Evolutionary conservation across 805 yeast species (phyloP).

Genomic region (Yarrowia phangngaensis): DNA sequence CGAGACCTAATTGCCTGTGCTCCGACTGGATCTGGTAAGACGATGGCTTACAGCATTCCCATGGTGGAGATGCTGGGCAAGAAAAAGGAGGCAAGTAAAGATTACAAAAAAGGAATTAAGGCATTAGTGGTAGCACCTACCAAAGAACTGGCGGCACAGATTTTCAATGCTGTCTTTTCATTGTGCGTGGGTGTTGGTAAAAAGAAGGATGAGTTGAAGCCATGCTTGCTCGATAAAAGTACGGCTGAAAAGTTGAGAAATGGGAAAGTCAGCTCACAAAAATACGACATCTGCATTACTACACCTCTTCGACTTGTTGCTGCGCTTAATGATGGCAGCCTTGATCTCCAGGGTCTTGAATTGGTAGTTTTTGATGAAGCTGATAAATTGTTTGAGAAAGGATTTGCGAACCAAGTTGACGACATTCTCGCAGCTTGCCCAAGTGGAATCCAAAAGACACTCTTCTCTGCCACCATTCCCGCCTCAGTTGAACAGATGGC

Average conservation of each 20-base stretch:
- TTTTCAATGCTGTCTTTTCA: conserved; percentile 60
- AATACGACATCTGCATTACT: conserved; percentile 67
- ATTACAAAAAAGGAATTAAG: conserved; percentile 49
- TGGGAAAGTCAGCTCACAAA: conserved; percentile 47
- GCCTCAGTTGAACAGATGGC: conserved; percentile 90
- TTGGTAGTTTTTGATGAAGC: conserved; percentile 91
- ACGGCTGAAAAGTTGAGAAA: conserved; percentile 58
- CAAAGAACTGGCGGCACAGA: conserved; percentile 87
- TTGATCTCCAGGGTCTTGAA: conserved; percentile 63
- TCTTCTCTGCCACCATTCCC: conserved; percentile 94
- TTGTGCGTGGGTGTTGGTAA: conserved; percentile 38
- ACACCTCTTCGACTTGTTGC: conserved; percentile 90
- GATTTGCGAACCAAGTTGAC: conserved; percentile 89
- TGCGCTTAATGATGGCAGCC: conserved; percentile 56
- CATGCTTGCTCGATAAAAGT: conserved; percentile 54
- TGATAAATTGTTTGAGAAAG: conserved; percentile 82
- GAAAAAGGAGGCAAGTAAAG: conserved; percentile 32
- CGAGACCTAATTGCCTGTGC: conserved; percentile 91
- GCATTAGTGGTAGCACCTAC: conserved; percentile 90
- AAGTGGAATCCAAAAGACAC: conserved; percentile 55
- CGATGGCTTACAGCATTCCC: conserved; percentile 85
- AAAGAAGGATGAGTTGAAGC: conserved; percentile 50
- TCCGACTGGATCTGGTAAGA: conserved; percentile 98
- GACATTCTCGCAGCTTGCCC: conserved; percentile 61
- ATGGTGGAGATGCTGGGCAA: conserved; percentile 53